Percentiles rank a stretch among this genome's conserved stretches.
Conservation (phyloP, 352 stramenopile genomes). For the Phytophthora chlamydospora region DNA sequence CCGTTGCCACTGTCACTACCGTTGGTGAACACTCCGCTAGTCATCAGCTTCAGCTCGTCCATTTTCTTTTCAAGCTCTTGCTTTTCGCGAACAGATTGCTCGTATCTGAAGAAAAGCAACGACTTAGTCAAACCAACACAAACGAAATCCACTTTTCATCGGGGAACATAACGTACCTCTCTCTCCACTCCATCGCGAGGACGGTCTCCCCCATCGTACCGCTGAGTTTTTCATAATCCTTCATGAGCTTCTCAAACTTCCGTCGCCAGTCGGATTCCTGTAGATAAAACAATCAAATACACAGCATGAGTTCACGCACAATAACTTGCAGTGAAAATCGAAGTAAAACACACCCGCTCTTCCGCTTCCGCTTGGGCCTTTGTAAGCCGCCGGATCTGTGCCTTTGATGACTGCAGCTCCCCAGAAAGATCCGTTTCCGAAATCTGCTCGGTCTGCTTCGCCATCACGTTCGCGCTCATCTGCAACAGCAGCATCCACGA, state of each 20-base stretch:
- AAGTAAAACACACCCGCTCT: conserved; percentile 53
- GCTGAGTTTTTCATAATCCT: conserved; percentile 88
- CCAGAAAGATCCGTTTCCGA: conserved; percentile 71
- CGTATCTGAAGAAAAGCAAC: conserved; percentile 51
- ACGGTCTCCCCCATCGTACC: conserved; percentile 87
- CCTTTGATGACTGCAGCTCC: conserved; percentile 75
- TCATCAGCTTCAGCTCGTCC: conserved; percentile 60
- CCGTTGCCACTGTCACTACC: conserved; percentile 33
- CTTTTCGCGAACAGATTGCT: conserved; percentile 78
- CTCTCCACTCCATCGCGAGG: conserved; percentile 84
- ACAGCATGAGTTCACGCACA: neutral
- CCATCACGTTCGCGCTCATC: conserved; percentile 80
- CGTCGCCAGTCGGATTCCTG: conserved; percentile 82
- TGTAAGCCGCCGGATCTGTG: conserved; percentile 75
- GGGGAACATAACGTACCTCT: conserved; percentile 43
- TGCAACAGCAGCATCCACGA: conserved; percentile 24
- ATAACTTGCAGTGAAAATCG: neutral
- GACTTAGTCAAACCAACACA: neutral
- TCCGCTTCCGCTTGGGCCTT: conserved; percentile 79
- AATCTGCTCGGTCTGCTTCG: conserved; percentile 81
- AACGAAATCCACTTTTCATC: neutral
- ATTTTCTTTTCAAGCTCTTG: conserved; percentile 79
- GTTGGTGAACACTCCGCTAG: conserved; percentile 40
- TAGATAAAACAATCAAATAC: conserved; percentile 1
- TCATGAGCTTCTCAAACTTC: conserved; percentile 87